Conservation (phyloP, 1,284 basidiomycete genomes). For the Xerocomus nothofagi region DNA sequence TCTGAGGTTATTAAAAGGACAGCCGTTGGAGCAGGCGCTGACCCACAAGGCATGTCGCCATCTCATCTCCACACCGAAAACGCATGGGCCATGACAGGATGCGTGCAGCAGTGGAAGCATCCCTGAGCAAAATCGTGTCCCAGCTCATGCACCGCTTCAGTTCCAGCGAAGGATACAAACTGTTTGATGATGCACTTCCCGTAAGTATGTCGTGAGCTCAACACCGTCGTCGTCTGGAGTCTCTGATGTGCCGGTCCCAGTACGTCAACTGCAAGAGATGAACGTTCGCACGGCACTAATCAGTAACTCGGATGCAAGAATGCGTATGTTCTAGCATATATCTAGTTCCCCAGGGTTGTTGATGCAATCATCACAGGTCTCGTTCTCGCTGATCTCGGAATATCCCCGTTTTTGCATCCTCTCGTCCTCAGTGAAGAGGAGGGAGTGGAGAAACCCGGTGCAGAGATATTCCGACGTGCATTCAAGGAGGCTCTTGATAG, state of each 20-base stretch:
- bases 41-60: slow-evolving; percentile 44
- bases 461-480: slow-evolving; percentile 55
- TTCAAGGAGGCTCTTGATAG: slow-evolving; percentile 30
- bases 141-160: slow-evolving; percentile 63
- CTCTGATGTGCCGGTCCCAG: slow-evolving; percentile 35
- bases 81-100: slow-evolving; percentile 15
- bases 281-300: slow-evolving; percentile 57
- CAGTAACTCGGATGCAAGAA: slow-evolving; percentile 70
- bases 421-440: slow-evolving; percentile 65
- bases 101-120: slow-evolving; percentile 49
- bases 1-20: slow-evolving; percentile 67
- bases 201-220: slow-evolving; percentile 47
- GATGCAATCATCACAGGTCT: slow-evolving; percentile 36
- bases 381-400: slow-evolving; percentile 59
- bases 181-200: slow-evolving; percentile 62
- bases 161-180: slow-evolving; percentile 65
- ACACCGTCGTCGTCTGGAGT: background rate
- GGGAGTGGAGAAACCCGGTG: slow-evolving; percentile 65
- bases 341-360: background rate
- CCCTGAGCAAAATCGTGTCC: slow-evolving; percentile 53
- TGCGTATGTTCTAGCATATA: slow-evolving; percentile 47
- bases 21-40: slow-evolving; percentile 69
- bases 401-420: slow-evolving; percentile 49
- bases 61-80: slow-evolving; percentile 24
- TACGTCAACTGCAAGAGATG: slow-evolving; percentile 45